Conservation (phyloP, 352 stramenopile species). For the Blastocystis sp. region DNA sequence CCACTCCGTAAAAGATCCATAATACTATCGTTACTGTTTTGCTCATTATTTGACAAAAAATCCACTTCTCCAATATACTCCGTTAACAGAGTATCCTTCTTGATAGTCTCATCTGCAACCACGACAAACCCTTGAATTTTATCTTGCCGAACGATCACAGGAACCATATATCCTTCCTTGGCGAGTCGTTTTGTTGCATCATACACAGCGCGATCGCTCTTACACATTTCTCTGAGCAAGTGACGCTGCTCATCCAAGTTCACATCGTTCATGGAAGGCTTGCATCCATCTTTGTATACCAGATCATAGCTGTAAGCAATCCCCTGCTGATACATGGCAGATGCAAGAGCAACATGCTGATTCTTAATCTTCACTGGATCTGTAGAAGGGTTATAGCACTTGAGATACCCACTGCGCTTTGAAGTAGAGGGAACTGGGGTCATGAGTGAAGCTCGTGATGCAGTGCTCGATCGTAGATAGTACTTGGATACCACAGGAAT, state of each 20-base stretch:
- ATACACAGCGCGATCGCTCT: constrained; percentile 15
- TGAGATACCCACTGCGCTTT: not conserved
- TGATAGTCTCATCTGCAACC: constrained; percentile 41
- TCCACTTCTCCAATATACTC: constrained; percentile 55
- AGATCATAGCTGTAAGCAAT: constrained; percentile 34
- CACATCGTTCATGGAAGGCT: not conserved
- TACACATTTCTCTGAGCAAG: constrained; percentile 38
- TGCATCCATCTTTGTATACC: constrained; percentile 16
- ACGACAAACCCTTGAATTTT: constrained; percentile 50
- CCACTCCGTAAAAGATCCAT: constrained; percentile 47
- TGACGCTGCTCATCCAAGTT: constrained; percentile 40
- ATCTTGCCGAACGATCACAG: constrained; percentile 37
- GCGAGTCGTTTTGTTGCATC: not conserved
- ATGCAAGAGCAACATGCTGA: constrained; percentile 44
- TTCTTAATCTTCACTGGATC: constrained; percentile 12
- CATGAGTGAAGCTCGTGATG: not conserved
- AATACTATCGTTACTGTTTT: constrained; percentile 60
- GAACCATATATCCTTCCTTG: constrained; percentile 30
- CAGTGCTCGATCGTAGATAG: not conserved
- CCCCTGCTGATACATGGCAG: constrained; percentile 14
- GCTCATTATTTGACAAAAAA: constrained; percentile 39
- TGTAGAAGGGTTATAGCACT: constrained; percentile 40
- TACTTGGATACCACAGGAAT: constrained; percentile 33
- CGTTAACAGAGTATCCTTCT: constrained; percentile 31
- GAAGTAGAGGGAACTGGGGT: not conserved